Percentiles rank a stretch among this genome's conserved stretches.
Conservation (phyloP, 2,329 filamentous ascomycete genomes). For the Epicoccum nigrum region DNA sequence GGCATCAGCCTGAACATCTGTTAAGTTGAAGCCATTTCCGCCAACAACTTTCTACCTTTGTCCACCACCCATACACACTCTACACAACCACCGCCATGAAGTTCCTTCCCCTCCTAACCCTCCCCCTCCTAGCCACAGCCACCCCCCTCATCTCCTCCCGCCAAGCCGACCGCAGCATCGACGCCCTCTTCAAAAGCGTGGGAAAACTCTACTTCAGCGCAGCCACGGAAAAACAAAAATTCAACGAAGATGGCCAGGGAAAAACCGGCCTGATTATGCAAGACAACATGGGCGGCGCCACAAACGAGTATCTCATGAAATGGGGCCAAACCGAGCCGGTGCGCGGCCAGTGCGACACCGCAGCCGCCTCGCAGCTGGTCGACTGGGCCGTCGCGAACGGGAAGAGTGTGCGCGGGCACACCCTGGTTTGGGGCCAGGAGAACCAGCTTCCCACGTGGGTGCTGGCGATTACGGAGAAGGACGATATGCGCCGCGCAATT, state of each 20-base stretch:
- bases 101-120: background rate
- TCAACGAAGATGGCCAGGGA: conserved; percentile 49
- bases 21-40: no score
- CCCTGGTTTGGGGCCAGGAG: conserved; percentile 66
- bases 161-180: background rate
- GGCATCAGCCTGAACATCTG: no score
- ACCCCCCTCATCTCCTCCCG: conserved; percentile 1
- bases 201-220: conserved; percentile 72
- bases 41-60: no score
- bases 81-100: background rate
- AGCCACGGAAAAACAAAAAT: conserved; percentile 61
- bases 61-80: no score
- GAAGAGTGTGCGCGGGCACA: conserved; percentile 68
- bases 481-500: conserved; percentile 62
- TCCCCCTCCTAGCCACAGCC: background rate
- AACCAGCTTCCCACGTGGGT: conserved; percentile 55
- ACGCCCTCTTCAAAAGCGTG: conserved; percentile 7
- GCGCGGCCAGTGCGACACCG: conserved; percentile 55
- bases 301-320: conserved; percentile 73
- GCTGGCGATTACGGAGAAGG: conserved; percentile 58
- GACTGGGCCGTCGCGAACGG: conserved; percentile 63
- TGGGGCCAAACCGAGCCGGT: conserved; percentile 64
- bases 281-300: conserved; percentile 68
- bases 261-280: conserved; percentile 64
- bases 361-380: conserved; percentile 61